Conservation (phyloP, 2,329 filamentous ascomycete genomes). For the Fusarium humuli region DNA sequence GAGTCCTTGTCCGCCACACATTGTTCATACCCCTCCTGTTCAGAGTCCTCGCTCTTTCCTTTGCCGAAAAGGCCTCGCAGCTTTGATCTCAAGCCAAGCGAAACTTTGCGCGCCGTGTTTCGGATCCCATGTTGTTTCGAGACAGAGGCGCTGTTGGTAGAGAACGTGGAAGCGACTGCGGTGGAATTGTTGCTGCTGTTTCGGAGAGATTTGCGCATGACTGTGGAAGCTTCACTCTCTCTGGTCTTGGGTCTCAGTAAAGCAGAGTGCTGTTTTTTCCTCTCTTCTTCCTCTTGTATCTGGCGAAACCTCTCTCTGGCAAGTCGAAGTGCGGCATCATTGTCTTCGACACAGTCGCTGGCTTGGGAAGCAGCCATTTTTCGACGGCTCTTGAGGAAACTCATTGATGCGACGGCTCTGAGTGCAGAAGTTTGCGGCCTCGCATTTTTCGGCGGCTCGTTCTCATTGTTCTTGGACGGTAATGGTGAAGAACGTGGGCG, state of each 20-base stretch:
- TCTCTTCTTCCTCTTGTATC: slow-evolving; percentile 50
- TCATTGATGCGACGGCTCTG: slow-evolving; percentile 67
- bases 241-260: slow-evolving; percentile 57
- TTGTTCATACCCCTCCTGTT: slow-evolving; percentile 12
- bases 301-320: slow-evolving; percentile 54
- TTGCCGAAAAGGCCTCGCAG: slow-evolving; percentile 60
- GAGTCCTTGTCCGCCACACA: slow-evolving; percentile 32
- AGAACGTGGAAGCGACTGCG: slow-evolving; percentile 50
- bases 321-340: slow-evolving; percentile 52
- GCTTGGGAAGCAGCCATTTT: slow-evolving; percentile 37
- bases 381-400: slow-evolving; percentile 57
- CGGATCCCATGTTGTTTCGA: slow-evolving; percentile 54
- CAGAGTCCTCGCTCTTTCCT: slow-evolving; percentile 38
- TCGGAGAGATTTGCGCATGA: slow-evolving; percentile 63
- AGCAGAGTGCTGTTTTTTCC: slow-evolving; percentile 57
- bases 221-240: slow-evolving; percentile 49
- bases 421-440: slow-evolving; percentile 41
- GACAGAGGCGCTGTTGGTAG: slow-evolving; percentile 38
- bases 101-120: slow-evolving; percentile 70
- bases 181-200: slow-evolving; percentile 58
- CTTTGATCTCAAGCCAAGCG: slow-evolving; percentile 69
- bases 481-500: slow-evolving; percentile 18
- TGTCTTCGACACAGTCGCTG: slow-evolving; percentile 39
- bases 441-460: slow-evolving; percentile 39
- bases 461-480: slow-evolving; percentile 44